These are phyloP conservation scores for Diaporthe batatas DNA, from an alignment of 2,329 filamentous ascomycete species.

Conservation along the genomic window DNA sequence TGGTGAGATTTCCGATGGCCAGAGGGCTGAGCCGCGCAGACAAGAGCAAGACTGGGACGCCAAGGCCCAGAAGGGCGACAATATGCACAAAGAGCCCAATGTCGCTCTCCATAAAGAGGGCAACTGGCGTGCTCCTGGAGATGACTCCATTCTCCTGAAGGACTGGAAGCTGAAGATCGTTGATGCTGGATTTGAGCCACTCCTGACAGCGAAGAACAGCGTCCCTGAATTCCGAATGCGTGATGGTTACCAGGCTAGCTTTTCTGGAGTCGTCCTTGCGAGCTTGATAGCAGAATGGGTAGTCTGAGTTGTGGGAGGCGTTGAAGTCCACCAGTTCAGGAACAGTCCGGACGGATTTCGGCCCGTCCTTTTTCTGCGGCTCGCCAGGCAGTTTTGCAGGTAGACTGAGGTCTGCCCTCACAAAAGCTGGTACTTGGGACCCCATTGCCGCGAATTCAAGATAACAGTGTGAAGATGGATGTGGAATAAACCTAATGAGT, in stretches of 20 bases:
- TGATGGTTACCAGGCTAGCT: neutral
- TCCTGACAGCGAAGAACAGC: neutral
- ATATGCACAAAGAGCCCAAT: neutral
- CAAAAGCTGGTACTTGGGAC: neutral
- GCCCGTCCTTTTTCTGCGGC: neutral
- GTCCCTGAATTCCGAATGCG: neutral
- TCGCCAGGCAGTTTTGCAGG: neutral
- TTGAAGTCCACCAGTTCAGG: conserved; percentile 10
- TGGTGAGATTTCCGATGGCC: conserved; percentile 1
- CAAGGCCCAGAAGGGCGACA: neutral
- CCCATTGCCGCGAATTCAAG: neutral
- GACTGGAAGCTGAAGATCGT: neutral
- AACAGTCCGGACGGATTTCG: neutral
- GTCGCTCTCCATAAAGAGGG: neutral
- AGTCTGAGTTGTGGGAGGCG: neutral
- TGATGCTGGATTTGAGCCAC: conserved; percentile 6
- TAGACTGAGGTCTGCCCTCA: neutral
- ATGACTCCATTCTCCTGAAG: conserved; percentile 5
- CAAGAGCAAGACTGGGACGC: neutral
- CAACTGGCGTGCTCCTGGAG: neutral
- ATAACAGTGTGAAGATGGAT: neutral
- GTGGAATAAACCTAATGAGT: neutral
- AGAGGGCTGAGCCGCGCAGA: neutral
- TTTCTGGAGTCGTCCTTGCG: neutral
- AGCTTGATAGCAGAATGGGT: neutral